phyloP scores from a whole-genome alignment of 208 protist species.

The Trypanosomatidae sp. region DNA sequence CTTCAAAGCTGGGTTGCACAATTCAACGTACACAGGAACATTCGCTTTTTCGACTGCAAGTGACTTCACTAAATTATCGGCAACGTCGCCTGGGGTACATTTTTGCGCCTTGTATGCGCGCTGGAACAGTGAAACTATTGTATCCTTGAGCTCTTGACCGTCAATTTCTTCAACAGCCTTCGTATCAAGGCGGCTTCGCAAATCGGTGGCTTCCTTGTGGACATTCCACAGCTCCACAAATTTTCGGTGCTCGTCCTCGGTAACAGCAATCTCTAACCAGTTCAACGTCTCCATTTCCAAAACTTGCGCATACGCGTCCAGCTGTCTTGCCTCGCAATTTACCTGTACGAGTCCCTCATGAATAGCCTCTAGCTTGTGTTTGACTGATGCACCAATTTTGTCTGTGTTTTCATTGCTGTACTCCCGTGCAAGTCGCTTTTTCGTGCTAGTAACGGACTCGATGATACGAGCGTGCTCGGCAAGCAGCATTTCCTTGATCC shows the following conservation, averaged over 20 bases:
- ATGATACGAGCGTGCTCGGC: conserved; percentile 38
- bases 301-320: conserved; percentile 69
- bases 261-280: conserved; percentile 68
- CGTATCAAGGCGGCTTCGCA: conserved; percentile 51
- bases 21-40: conserved; percentile 61
- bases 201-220: conserved; percentile 51
- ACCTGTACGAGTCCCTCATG: conserved; percentile 27
- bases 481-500: conserved; percentile 36
- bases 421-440: conserved; percentile 33
- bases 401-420: conserved; percentile 43
- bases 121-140: conserved; percentile 58
- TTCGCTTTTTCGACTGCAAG: conserved; percentile 75
- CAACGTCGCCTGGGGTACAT: conserved; percentile 57
- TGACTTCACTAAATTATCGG: conserved; percentile 63
- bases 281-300: conserved; percentile 69
- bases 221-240: conserved; percentile 76
- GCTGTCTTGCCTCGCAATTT: conserved; percentile 35
- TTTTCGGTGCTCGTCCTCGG: conserved; percentile 60
- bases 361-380: conserved; percentile 51
- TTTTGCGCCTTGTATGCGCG: conserved; percentile 66
- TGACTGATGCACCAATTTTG: conserved; percentile 36
- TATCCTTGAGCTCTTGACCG: conserved; percentile 72
- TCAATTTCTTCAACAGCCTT: conserved; percentile 56
- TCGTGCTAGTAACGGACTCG: conserved; percentile 20
- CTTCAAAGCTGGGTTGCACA: conserved; percentile 91